Percentiles rank a stretch among this genome's conserved stretches.
These are phyloP conservation scores for Thelonectria olida DNA, from an alignment of 2,329 filamentous ascomycete genomes.

Conservation along the genomic window DNA sequence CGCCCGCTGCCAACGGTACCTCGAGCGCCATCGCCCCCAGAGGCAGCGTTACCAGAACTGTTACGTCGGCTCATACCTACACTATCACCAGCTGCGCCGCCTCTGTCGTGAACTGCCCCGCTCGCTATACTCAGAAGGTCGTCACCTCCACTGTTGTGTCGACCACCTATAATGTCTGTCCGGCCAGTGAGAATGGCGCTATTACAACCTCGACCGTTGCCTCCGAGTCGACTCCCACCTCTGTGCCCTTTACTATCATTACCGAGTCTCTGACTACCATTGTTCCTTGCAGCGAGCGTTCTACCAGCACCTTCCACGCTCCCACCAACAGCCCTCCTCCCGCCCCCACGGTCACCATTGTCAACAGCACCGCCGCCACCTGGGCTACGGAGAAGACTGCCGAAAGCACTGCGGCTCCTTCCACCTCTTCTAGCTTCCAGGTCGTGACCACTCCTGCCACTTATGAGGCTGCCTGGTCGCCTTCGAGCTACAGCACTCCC, in stretches of 20 bases:
- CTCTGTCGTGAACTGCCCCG: conserved; percentile 51
- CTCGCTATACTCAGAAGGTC: conserved; percentile 45
- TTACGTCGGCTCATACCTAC: conserved; percentile 37
- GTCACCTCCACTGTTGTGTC: conserved; percentile 38
- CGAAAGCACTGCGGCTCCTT: conserved; percentile 20
- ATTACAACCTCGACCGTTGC: conserved; percentile 18
- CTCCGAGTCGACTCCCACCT: conserved; percentile 10
- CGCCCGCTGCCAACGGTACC: neutral
- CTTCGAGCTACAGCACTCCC: neutral
- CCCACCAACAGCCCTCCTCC: conserved; percentile 29
- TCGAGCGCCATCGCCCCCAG: conserved; percentile 21
- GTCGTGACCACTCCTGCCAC: neutral
- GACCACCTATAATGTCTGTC: conserved; percentile 37
- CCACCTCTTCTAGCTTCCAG: too few species aligned
- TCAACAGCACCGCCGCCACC: conserved; percentile 32
- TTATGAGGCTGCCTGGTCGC: conserved; percentile 1
- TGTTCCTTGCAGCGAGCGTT: conserved; percentile 37
- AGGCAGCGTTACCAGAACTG: conserved; percentile 35
- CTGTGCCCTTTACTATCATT: conserved; percentile 31
- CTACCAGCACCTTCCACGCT: conserved; percentile 37
- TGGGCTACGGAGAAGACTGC: conserved; percentile 19
- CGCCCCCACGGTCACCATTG: conserved; percentile 33
- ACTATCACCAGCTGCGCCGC: conserved; percentile 49
- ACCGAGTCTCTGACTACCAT: conserved; percentile 39
- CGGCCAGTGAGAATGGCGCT: conserved; percentile 28